Evolutionary conservation across 108 stramenopile genomes (phyloP), one percentile per base, ranked within the genome.

Genomic region (Cyclotella kingstonii): DNA sequence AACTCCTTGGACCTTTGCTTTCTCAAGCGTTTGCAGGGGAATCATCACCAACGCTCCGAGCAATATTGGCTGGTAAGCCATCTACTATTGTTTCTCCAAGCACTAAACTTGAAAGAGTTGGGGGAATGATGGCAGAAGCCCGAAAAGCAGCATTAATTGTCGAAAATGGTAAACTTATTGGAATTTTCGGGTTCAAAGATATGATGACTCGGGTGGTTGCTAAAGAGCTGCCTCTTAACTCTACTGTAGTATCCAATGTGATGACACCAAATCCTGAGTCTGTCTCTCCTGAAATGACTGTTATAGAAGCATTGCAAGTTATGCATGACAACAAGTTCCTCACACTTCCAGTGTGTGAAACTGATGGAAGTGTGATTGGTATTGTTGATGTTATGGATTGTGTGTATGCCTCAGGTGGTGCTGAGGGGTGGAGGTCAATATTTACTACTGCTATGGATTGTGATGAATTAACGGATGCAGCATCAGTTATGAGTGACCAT

Each of bases 311-410:
- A 2, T 58, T 97, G 54, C 85, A 86, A 55, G 86, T 83, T 50
- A 95, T 95, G 93, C 93, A 92, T 54, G 95, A 97, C 34, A 84
- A 95, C 76, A 86, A 91, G 54, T 97, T 95, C 75, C 74, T 96
- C 60, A 95, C 90, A 9, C 74, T 97, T 38, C 96, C 96, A 27
- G 95, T 97, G 4, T 83, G 83, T 34, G 90, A 95, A 41, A 60
- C 51, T 17, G 58, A 86, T 55, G 95, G 96, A 9, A 63, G 40
- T 27, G 94, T 97, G 53, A 63, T 96, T 55, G 97, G 97, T 33
- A 51, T 96, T 4, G 95, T 97, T n/a, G 95, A 95, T 73, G 95
- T 97, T 45, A 95, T 97, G 95, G 95, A 95, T 63, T 77, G 96
- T 42, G 82, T 97, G 30, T 76, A 84, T 76, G 89, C 83, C 3